Base-by-base conservation (phyloP, 1,139 yeast species). In the Pichia sp. region DNA sequence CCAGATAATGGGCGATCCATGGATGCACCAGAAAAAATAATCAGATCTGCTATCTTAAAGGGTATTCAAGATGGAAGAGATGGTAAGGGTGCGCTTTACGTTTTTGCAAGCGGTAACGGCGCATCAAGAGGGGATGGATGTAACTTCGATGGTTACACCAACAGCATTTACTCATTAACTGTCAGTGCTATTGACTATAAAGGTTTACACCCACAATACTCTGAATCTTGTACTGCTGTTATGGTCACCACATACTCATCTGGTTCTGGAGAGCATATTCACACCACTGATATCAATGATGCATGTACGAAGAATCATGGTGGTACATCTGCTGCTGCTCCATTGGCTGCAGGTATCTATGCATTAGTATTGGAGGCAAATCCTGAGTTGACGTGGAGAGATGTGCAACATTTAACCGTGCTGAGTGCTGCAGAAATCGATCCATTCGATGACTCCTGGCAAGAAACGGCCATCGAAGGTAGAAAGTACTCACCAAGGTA, bases 241-340 rank as follows among this genome's bases (percentile, higher is more conserved):
- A 70, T 93, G 77, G 95, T 84, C n/a, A 94, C 86, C 2, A 87
- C 98, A 0, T 91, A 87, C 53, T 81, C 94, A 5, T 84, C 96
- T 2, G 96, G 96, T 1, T 77, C 91, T 4, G 85, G 85, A 21
- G 95, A 86, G 54, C 84, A 76, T 54, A 91, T 93, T 41, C 93
- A 84, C 53, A 85, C 98, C 7, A 85, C 97, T 3, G 97, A 91
- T 58, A 72, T 86, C 37, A 70, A 77, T 34, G 70, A 70, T n/a
- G 59, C 62, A 46, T 93, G 99, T 58, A 64, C 93, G 3, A 68
- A 69, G 25, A 57, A 51, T 22, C 98, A 93, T 59, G 96, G 97
- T 8, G 99, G 99, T 17, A 93, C 99, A 0, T 88, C 97, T 14
- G 98, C 98, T 1, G 97, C 98, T 14, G 98, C 98, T 0, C 99